Evolutionary conservation across 2,329 filamentous ascomycete genomes (phyloP).

Genomic region (Exophiala xenobiotica): DNA sequence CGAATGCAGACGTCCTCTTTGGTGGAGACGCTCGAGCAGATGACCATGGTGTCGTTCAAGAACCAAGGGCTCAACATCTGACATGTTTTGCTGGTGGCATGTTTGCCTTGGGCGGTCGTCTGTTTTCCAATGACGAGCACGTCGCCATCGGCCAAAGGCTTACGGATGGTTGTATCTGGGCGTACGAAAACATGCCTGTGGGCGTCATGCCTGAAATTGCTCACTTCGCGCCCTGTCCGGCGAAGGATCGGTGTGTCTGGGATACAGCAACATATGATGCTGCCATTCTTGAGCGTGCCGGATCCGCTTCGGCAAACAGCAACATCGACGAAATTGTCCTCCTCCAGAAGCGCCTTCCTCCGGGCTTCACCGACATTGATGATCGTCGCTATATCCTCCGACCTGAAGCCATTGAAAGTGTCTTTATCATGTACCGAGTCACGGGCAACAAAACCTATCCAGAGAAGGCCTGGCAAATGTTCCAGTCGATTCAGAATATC

Average conservation of each 20-base stretch:
- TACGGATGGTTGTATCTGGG: constrained; percentile 58
- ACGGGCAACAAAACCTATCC: constrained; percentile 73
- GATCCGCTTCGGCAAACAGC: too few relatives aligned
- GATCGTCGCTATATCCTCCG: constrained; percentile 42
- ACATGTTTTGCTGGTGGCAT: constrained; percentile 58
- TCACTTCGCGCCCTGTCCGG: constrained; percentile 44
- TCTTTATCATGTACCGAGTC: constrained; percentile 89
- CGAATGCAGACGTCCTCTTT: constrained; percentile 48
- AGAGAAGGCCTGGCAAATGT: constrained; percentile 87
- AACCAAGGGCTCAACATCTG: constrained; percentile 51
- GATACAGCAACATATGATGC: constrained; percentile 35
- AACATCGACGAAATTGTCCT: constrained; percentile 29
- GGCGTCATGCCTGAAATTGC: constrained; percentile 58
- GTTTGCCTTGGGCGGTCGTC: constrained; percentile 52
- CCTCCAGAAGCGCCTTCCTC: constrained; percentile 19
- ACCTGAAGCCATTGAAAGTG: constrained; percentile 82
- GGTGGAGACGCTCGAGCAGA: constrained; percentile 43
- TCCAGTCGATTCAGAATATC: constrained; percentile 64
- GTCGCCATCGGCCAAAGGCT: constrained; percentile 51
- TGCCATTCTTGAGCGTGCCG: too few relatives aligned
- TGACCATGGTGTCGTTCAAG: constrained; percentile 32
- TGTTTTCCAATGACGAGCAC: constrained; percentile 52
- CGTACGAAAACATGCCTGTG: constrained; percentile 48
- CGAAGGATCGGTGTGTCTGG: constrained; percentile 38
- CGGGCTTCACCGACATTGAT: constrained; percentile 21